phyloP scores from a whole-genome alignment of 805 yeast genomes.

The Aciculoconidium aculeatum region DNA sequence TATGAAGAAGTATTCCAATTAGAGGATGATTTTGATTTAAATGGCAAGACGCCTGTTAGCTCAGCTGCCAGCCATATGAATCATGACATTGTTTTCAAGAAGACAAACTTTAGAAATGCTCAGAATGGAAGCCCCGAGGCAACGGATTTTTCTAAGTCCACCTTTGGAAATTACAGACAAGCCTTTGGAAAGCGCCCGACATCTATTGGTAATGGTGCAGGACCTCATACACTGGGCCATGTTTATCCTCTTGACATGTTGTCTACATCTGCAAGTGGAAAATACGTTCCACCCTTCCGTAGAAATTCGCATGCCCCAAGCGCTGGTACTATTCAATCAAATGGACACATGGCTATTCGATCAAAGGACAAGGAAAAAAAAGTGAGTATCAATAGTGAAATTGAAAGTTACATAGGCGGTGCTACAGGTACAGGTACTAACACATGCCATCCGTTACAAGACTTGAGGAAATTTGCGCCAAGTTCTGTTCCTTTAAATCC shows the following conservation, averaged over 20 bases:
- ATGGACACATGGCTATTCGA: too few species aligned
- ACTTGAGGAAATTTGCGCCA: slow-evolving; percentile 11
- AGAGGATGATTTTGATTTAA: slow-evolving; percentile 31
- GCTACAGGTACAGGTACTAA: slow-evolving; percentile 7
- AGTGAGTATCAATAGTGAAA: slow-evolving; percentile 2
- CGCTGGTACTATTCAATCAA: too few species aligned
- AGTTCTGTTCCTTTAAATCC: slow-evolving; percentile 19
- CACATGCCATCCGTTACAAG: slow-evolving; percentile 4
- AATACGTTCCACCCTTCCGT: slow-evolving; percentile 68
- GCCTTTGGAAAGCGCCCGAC: too few species aligned
- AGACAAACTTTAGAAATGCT: slow-evolving; percentile 10
- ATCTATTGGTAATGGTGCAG: too few species aligned
- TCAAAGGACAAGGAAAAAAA: slow-evolving; percentile 5
- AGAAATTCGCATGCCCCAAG: slow-evolving; percentile 39
- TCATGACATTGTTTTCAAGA: slow-evolving; percentile 10
- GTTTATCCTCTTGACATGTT: slow-evolving; percentile 7
- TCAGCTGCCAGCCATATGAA: slow-evolving; percentile 1
- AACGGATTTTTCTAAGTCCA: too few species aligned
- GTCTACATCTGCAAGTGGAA: slow-evolving; percentile 31
- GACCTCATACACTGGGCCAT: too few species aligned
- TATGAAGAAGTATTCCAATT: slow-evolving; percentile 37
- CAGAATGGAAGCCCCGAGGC: slow-evolving; percentile 4
- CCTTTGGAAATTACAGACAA: too few species aligned
- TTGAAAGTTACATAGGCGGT: slow-evolving; percentile 3
- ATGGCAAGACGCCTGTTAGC: slow-evolving; percentile 2